phyloP scores from a whole-genome alignment of 805 yeast species.

The Citeromyces matritensis region DNA sequence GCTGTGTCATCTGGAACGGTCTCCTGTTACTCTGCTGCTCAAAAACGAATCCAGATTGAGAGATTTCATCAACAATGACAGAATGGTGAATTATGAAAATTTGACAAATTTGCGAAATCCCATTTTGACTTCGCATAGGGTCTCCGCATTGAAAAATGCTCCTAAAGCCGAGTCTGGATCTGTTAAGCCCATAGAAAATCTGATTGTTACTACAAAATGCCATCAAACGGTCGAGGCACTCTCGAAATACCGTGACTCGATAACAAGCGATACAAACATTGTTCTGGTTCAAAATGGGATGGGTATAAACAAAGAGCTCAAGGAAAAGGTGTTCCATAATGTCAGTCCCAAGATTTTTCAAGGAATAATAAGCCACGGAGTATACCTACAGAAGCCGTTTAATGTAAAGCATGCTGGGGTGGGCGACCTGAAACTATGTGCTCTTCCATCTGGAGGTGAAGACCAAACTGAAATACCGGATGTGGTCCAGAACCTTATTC shows the following conservation, averaged over 20 bases:
- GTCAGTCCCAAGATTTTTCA: slow-evolving; percentile 44
- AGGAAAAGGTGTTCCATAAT: slow-evolving; percentile 38
- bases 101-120: slow-evolving; percentile 2
- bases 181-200: slow-evolving; percentile 3
- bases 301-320: slow-evolving; percentile 47
- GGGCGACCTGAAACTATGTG: slow-evolving; percentile 48
- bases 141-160: slow-evolving; percentile 3
- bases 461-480: slow-evolving; percentile 8
- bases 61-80: slow-evolving; percentile 7
- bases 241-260: slow-evolving; percentile 29
- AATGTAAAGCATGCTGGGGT: slow-evolving; percentile 54
- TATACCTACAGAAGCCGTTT: slow-evolving; percentile 32
- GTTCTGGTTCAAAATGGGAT: slow-evolving; percentile 76
- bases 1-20: slow-evolving; percentile 7
- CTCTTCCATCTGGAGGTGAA: slow-evolving; percentile 24
- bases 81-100: slow-evolving; percentile 9
- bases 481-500: slow-evolving; percentile 9
- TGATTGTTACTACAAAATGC: slow-evolving; percentile 72
- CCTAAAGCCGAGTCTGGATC: slow-evolving; percentile 7
- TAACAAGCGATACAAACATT: slow-evolving; percentile 36
- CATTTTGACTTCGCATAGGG: not conserved
- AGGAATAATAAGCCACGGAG: slow-evolving; percentile 81
- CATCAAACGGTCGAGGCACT: slow-evolving; percentile 58
- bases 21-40: slow-evolving; percentile 11
- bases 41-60: slow-evolving; percentile 8